These are phyloP conservation scores for Mortierella sp. DNA, from an alignment of 371 early-diverging fungal genomes.

Conservation along the genomic window DNA sequence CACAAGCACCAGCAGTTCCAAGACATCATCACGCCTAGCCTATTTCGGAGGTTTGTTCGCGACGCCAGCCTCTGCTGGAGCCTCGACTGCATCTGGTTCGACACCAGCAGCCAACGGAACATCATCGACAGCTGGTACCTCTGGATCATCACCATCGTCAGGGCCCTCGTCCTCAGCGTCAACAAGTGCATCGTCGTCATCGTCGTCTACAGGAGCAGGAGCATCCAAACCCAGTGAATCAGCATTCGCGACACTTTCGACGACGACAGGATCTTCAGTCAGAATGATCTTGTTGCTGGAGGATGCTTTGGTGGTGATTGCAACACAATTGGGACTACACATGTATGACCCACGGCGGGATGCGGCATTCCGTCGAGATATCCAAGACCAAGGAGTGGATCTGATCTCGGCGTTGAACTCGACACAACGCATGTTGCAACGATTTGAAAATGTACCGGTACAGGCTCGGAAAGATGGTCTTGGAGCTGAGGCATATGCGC, in stretches of 20 bases:
- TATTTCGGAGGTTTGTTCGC: constrained; percentile 32
- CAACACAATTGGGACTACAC: constrained; percentile 47
- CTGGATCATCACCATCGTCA: background rate
- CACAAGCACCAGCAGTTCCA: constrained; percentile 24
- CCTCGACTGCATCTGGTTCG: background rate
- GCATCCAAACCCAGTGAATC: constrained; percentile 20
- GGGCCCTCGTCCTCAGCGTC: background rate
- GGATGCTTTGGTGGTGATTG: constrained; percentile 51
- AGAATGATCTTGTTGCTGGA: constrained; percentile 48
- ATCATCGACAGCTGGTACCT: background rate
- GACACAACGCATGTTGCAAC: constrained; percentile 39
- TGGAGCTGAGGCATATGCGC: constrained; percentile 24
- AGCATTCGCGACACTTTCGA: constrained; percentile 52
- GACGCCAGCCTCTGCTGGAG: background rate
- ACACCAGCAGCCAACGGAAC: constrained; percentile 10
- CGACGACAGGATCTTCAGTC: constrained; percentile 40
- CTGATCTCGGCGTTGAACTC: constrained; percentile 40
- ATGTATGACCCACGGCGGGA: constrained; percentile 45
- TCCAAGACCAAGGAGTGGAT: constrained; percentile 46
- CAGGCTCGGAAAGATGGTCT: constrained; percentile 23
- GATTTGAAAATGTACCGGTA: constrained; percentile 47
- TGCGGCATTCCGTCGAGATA: constrained; percentile 32
- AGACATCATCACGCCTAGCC: constrained; percentile 27
- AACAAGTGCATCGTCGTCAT: constrained; percentile 3
- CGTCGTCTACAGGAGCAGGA: background rate